Evolutionary conservation across 805 yeast genomes (phyloP).

Genomic region (Ogataea ramenticola): DNA sequence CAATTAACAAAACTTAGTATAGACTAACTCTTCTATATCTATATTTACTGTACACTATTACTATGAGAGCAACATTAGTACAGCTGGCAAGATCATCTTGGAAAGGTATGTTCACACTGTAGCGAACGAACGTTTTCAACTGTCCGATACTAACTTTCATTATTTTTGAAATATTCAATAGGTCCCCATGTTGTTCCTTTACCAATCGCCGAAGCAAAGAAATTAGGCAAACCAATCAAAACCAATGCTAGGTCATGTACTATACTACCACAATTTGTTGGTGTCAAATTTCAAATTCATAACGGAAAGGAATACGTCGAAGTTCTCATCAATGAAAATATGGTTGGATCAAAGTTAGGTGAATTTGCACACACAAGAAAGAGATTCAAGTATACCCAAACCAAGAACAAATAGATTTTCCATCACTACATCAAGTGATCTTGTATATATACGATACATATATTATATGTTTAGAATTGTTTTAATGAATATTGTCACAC

Average conservation of each 20-base stretch:
- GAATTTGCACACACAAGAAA: conserved; percentile 94
- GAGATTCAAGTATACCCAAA: conserved; percentile 73
- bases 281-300: conserved; percentile 89
- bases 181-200: conserved; percentile 93
- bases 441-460: conserved; percentile 1
- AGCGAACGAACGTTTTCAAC: no score
- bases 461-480: no score
- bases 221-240: conserved; percentile 78
- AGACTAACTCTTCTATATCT: no score
- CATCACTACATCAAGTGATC: background rate
- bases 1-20: no score
- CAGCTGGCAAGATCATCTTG: conserved; percentile 47
- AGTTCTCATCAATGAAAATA: conserved; percentile 80
- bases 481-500: no score
- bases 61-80: conserved; percentile 33
- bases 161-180: conserved; percentile 5
- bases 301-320: conserved; percentile 93
- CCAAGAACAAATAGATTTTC: conserved; percentile 46
- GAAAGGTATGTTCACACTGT: conserved; percentile 36
- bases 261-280: conserved; percentile 91
- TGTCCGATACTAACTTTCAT: conserved; percentile 2
- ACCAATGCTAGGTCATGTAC: conserved; percentile 97
- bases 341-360: conserved; percentile 95
- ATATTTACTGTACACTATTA: background rate
- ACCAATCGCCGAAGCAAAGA: conserved; percentile 82